Base-by-base conservation (phyloP, 1,284 basidiomycete genomes). In the Trametes sp. region DNA sequence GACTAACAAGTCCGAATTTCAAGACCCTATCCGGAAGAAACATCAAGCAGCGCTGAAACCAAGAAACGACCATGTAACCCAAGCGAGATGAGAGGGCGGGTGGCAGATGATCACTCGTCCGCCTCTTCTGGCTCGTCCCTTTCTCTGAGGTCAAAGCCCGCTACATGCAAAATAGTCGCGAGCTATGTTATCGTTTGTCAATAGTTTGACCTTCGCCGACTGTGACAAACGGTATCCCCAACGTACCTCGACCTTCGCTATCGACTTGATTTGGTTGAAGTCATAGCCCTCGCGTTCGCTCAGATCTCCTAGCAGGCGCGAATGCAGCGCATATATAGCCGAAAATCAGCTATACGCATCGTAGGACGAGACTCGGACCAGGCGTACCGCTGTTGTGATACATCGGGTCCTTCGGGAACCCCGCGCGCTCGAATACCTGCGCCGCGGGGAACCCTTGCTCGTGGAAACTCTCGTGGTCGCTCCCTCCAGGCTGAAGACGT, bases 401-500 rank as follows among this genome's bases (percentile, higher is more conserved):
- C 90, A 92, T 93, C 3, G 93, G 94, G 75, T 95, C 93, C 8
- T 82, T 87, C 71, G 95, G 88, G 19, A 84, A 86, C 11, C 92
- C 94, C 1, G 89, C 91, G 61, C 94, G 88, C 73, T 96, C 92
- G 69, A 91, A 93, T 4, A 93, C 82, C 67, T 93, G 90, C 0
- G 91, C 92, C 0, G 94, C 85, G 5, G 94, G 88, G 80, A 88
- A 95, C 14, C 93, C 94, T 71, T 89, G 87, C 55, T 89, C 78
- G 64, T 91, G 84, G 84, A 95, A 95, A 49, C 90, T 91, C 88
- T 92, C 88, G 74, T 96, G 93, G 71, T 95, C 94, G 68, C 92
- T 94, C 77, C 94, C 96, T 77, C 94, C 95, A 36, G 86, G 91
- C 84, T 86, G 21, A 13, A 10, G 13, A 21, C 14, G 4, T 1